Base-by-base conservation (phyloP, 2,329 filamentous ascomycete genomes). In the Penicillium sp. region DNA sequence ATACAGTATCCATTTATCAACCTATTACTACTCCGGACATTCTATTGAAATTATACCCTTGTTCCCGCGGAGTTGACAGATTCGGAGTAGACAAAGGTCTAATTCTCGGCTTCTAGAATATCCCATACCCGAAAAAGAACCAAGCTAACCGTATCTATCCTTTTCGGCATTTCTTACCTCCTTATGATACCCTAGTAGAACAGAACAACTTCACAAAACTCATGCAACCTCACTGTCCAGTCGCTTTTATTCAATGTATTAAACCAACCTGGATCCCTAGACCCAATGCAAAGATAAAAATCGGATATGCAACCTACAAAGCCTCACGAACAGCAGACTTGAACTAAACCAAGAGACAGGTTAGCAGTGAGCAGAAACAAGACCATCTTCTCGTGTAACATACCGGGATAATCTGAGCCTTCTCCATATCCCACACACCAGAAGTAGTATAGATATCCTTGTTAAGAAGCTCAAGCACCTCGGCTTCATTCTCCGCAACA, bases 391-490 rank as follows among this genome's bases (percentile, higher is more conserved):
- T 10, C 10, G 19, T 5, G 0, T 12, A 41, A 70, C 69, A 52
- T 65, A 74, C 72, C 55, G 69, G 68, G 64, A 71, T 72, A 55
- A 78, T 72, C 66, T 76, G 65, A 60, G 71, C 84, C 65, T 88
- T 88, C 35, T 86, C 82, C 56, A 88, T 69, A 77, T 96, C 90
- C 91, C 91, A 96, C 9, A 95, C 91, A 0, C 86, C 89, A 41
- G 74, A 80, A 57, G 76, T 80, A 10, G 81, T 78, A 75, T 96
- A 96, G 10, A 91, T 77, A 75, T 96, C 91, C 46, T 83, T 80
- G 72, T 82, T 83, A 44, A 96, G 71, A 49, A 82, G 68, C 64
- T 88, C 82, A 38, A 87, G 70, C 2, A 90, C 84, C 70, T 91
- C 88, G 61, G 91, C 88, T 65, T 82, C 84, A 9, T 81, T 86